Base-by-base conservation (phyloP, 139 green algal species). In the Chlamydomonas sphaeroides region DNA sequence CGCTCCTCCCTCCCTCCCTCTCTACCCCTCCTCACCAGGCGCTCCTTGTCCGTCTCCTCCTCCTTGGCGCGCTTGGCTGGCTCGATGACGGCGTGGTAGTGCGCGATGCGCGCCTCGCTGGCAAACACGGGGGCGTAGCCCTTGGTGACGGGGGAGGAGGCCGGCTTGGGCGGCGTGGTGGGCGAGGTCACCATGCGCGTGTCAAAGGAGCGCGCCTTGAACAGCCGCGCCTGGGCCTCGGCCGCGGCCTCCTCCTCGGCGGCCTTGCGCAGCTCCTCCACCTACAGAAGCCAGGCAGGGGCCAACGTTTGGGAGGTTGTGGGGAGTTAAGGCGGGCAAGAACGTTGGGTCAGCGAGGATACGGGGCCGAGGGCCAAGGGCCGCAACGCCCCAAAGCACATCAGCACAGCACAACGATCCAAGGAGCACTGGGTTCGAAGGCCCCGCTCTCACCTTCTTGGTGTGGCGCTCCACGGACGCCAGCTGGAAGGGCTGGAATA, bases 401-500 rank as follows among this genome's bases (percentile, higher is more conserved):
- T n/a, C n/a, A n/a, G n/a, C n/a, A n/a, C n/a, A n/a, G n/a, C n/a
- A n/a, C n/a, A n/a, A n/a, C n/a, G n/a, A n/a, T n/a, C n/a, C n/a
- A n/a, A n/a, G n/a, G n/a, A n/a, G n/a, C n/a, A n/a, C n/a, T n/a
- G n/a, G n/a, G n/a, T n/a, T n/a, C n/a, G n/a, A n/a, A n/a, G n/a
- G 28, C 30, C 30, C 7, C 59, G 59, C 30, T 15, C 62, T 26
- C 33, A 73, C 75, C 75, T 72, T 63, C 32, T 82, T 82, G 61
- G 67, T 66, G 65, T 86, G 76, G 42, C 62, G 70, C 20, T 80
- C 77, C 33, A 84, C 41, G 25, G 61, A 84, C 18, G 81, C 69
- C 38, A 90, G 78, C 36, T 90, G 53, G 77, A 87, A 87, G 53
- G 86, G 81, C 79, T 86, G 57, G 57, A 87, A 91, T 0, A 91